Evolutionary conservation across 1,139 yeast species (phyloP).

Genomic region (Candida sp.): DNA sequence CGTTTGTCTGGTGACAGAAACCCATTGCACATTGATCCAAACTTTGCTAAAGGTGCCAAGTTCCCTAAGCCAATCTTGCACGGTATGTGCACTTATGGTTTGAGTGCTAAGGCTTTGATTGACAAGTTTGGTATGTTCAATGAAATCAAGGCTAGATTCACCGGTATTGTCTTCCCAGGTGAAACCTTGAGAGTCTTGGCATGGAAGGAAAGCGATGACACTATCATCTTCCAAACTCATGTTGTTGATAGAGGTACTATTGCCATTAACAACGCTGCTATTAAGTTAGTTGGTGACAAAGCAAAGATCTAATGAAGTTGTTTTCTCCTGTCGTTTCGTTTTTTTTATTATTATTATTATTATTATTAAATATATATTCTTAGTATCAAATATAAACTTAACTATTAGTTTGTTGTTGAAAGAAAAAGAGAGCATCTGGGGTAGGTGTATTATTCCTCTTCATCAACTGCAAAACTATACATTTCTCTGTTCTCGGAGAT

Average conservation of each 20-base stretch:
- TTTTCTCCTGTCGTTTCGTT: not conserved
- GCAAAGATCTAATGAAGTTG: conserved; percentile 32
- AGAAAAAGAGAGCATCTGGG: too few species aligned
- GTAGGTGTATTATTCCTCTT: conserved; percentile 21
- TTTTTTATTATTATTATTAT: not conserved
- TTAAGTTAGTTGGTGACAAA: conserved; percentile 59
- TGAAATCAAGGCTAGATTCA: conserved; percentile 90
- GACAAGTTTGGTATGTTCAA: conserved; percentile 83
- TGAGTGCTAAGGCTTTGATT: conserved; percentile 73
- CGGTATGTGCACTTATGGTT: conserved; percentile 90
- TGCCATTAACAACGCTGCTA: conserved; percentile 90
- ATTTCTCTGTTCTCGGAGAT: conserved; percentile 22
- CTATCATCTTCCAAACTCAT: conserved; percentile 81
- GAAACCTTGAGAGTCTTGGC: conserved; percentile 83
- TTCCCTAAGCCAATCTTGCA: conserved; percentile 90
- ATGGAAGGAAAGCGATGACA: conserved; percentile 72
- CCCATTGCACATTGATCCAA: conserved; percentile 95
- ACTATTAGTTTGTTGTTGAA: too few species aligned
- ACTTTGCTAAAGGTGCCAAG: conserved; percentile 86
- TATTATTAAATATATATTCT: not conserved
- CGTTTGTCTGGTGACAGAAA: conserved; percentile 94
- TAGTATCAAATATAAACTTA: too few species aligned
- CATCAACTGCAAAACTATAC: conserved; percentile 26
- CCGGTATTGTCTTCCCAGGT: conserved; percentile 97
- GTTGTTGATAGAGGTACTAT: conserved; percentile 79